phyloP scores from a whole-genome alignment of 2,329 filamentous ascomycete genomes.

The Paecilomyces sp. region DNA sequence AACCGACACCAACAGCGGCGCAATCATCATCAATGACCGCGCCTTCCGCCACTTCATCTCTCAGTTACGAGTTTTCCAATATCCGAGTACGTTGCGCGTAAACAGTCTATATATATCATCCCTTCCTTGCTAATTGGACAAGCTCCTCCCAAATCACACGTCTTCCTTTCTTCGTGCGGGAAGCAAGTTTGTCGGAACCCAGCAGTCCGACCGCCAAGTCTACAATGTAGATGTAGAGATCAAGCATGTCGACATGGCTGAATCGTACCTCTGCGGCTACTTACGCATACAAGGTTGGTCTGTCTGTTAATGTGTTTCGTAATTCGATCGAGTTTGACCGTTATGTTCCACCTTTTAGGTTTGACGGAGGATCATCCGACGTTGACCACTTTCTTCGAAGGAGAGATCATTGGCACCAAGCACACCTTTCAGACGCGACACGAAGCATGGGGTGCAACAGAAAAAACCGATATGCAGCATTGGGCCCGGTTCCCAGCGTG shows the following conservation, averaged over 20 bases:
- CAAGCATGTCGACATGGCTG: constrained; percentile 88
- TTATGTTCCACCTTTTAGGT: constrained; percentile 45
- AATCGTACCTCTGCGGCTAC: constrained; percentile 93
- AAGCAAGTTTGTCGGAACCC: constrained; percentile 81
- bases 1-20: constrained; percentile 17
- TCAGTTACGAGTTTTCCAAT: constrained; percentile 50
- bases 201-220: constrained; percentile 84
- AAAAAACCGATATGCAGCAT: constrained; percentile 86
- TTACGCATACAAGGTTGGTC: constrained; percentile 80
- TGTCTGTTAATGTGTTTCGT: neutral
- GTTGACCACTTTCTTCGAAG: constrained; percentile 96
- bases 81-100: constrained; percentile 41
- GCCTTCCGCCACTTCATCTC: constrained; percentile 36
- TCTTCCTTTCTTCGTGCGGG: constrained; percentile 82
- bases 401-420: constrained; percentile 92
- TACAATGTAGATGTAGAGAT: constrained; percentile 97
- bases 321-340: constrained; percentile 3
- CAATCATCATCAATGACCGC: constrained; percentile 24
- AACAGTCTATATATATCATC: neutral
- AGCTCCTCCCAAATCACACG: constrained; percentile 71
- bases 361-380: constrained; percentile 93
- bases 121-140: constrained; percentile 9
- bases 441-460: constrained; percentile 81
- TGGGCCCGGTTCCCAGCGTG: constrained; percentile 89
- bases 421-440: constrained; percentile 91